phyloP scores from a whole-genome alignment of 306 rosid species.

The Hippophae rhamnoides region DNA sequence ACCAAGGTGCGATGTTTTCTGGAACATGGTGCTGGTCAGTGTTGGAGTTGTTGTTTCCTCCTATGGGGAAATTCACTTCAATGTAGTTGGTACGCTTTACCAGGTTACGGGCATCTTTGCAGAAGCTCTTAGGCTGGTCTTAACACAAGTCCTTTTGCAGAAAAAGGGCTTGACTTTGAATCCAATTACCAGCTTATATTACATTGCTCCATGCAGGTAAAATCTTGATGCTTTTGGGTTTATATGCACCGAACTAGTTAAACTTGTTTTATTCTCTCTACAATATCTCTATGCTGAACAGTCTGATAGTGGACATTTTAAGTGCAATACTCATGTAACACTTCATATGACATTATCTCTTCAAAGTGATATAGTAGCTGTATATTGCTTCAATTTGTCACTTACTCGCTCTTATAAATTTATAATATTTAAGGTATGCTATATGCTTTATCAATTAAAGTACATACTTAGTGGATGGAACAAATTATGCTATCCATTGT shows the following conservation, averaged over 20 bases:
- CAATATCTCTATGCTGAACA: neutral
- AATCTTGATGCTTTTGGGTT: conserved; percentile 10
- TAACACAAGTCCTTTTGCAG: conserved; percentile 91
- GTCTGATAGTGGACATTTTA: no score
- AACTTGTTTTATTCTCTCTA: neutral
- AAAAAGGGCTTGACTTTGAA: conserved; percentile 89
- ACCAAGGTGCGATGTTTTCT: conserved; percentile 88
- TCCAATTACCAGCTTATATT: conserved; percentile 87
- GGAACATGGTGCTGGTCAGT: conserved; percentile 91
- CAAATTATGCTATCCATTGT: neutral
- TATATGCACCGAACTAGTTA: conserved; percentile 9
- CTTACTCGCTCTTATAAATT: no score
- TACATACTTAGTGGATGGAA: neutral
- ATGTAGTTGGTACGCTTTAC: conserved; percentile 79
- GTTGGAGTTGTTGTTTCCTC: conserved; percentile 94
- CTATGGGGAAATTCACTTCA: conserved; percentile 92
- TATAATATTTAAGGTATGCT: no score
- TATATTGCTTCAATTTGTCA: no score
- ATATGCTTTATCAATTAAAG: no score
- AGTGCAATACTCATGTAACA: no score
- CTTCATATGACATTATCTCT: no score
- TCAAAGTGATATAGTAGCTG: no score
- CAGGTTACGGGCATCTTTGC: conserved; percentile 93
- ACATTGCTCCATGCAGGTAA: conserved; percentile 99
- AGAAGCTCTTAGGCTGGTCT: conserved; percentile 90